Base-by-base conservation (phyloP, 2,329 filamentous ascomycete genomes). In the Colletotrichum chlorophyti region DNA sequence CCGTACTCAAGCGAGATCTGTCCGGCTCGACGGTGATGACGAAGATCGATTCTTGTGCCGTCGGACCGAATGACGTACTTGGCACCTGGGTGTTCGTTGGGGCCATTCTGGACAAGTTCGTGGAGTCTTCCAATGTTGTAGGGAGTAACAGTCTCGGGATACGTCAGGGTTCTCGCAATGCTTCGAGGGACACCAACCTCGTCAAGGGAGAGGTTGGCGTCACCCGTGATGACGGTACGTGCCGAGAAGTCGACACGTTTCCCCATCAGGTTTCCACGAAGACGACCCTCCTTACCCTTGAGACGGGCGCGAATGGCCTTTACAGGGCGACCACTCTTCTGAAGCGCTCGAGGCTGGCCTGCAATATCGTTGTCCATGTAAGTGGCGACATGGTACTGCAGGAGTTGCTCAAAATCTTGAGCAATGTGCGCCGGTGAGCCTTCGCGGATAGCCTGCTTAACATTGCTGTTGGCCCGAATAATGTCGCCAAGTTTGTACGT, bases 361-460 rank as follows among this genome's bases (percentile, higher is more conserved):
- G 96, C 95, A 75, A 98, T 97, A 72, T 99, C 94, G 69, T 99
- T 99, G 76, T 99, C 95, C 96, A 99, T 99, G 76, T 97, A 96
- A 1, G 96, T 99, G 38, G 96, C 96, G 60, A 99, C 93, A 70
- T 99, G 96, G 71, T 97, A 99, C 71, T 99, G 96, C 32, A 99
- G 81, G 27, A 99, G 79, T 63, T 89, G 87, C 74, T 97, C 92
- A 58, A 97, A 98, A 68, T 99, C 95, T 58, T 88, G 85, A 14
- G 93, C 86, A 65, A 98, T 92, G 75, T 99, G 95, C 63, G 91
- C 88, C 1, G 95, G 93, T 4, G 93, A 93, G 55, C 95, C 95
- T 73, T 97, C 93, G 58, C 91, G 87, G 68, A 96, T 91, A 60
- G 93, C 95, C 66, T 95, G 89, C 65, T 91, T 88, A 54, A 99